phyloP scores from a whole-genome alignment of 805 yeast species.

The Zygotorulaspora chibaensis region DNA sequence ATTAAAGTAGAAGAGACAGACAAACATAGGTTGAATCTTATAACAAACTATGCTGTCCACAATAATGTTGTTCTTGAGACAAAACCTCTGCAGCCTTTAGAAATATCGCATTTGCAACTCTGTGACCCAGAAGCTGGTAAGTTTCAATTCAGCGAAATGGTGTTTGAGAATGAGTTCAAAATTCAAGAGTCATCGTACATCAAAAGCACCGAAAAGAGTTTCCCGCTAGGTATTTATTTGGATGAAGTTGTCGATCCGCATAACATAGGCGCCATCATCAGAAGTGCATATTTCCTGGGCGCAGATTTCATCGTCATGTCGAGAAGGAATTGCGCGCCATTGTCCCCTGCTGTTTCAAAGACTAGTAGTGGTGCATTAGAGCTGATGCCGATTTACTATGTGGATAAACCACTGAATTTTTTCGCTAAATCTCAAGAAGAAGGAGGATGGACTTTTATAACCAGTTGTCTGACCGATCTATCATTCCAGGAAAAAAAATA shows the following conservation, averaged over 20 bases:
- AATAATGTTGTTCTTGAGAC: conserved; percentile 76
- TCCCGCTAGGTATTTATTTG: conserved; percentile 68
- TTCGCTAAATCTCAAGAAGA: conserved; percentile 47
- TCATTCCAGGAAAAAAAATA: conserved; percentile 35
- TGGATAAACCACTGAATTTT: conserved; percentile 56
- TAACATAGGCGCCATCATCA: conserved; percentile 75
- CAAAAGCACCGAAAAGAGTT: conserved; percentile 26
- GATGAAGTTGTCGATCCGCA: conserved; percentile 86
- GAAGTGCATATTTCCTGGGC: conserved; percentile 79
- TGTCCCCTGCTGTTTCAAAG: conserved; percentile 75
- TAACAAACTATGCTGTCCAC: conserved; percentile 69
- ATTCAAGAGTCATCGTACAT: conserved; percentile 29
- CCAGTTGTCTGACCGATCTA: conserved; percentile 46
- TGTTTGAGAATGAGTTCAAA: conserved; percentile 18
- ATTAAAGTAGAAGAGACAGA: conserved; percentile 22
- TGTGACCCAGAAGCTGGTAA: conserved; percentile 19
- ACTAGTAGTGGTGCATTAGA: conserved; percentile 85
- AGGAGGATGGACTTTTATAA: conserved; percentile 68
- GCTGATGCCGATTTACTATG: conserved; percentile 55
- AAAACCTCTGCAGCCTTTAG: conserved; percentile 33
- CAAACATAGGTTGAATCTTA: conserved; percentile 50
- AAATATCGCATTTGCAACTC: conserved; percentile 31
- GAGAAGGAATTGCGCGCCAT: conserved; percentile 62
- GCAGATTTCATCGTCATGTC: conserved; percentile 74
- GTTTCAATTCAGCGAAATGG: conserved; percentile 24